Base-by-base conservation (phyloP, 805 yeast genomes). In the Candida tammaniensis region DNA sequence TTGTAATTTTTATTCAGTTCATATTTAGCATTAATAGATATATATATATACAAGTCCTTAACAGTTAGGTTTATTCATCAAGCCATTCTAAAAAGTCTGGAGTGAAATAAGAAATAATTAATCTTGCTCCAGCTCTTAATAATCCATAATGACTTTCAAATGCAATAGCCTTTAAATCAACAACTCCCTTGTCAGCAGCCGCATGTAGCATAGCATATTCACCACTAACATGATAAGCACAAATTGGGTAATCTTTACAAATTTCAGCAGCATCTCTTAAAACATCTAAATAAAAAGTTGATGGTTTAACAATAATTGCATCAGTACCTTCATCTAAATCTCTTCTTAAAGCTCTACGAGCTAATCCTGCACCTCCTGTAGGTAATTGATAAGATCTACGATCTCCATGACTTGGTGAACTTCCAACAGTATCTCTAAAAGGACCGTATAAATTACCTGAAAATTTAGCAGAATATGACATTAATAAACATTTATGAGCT, bases 121-220 rank as follows among this genome's bases (percentile, higher is more conserved):
- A 64, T 52, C 88, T 78, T 11, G 98, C 98, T 39, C 98, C 98
- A 1, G 98, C 98, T 59, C 98, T 78, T 42, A 91, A 71, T 52
- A 86, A 82, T 1, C 98, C 97, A 43, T 86, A 72, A 49, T 93
- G 96, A 30, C 93, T 68, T 65, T 93, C 98, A 51, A 84, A 85
- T 0, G 88, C 84, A 77, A 72, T 79, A 61, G 38, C 78, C 61
- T 86, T 82, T 60, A 93, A 73, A 58, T 91, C 97, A 41, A 82
- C 85, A 40, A 89, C 74, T 24, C 95, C 95, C 70, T 88, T 88
- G 52, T 88, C 97, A 19, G 97, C 97, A 34, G 96, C 98, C 6
- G 98, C 98, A 55, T 89, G 95, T 44, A 93, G 62, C 98, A 93
- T 93, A 20, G 98, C 97, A 54, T 76, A 93, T 63, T 93, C 98